These are phyloP conservation scores for Phytomonas francai DNA, from an alignment of 208 protist species.

Conservation along the genomic window DNA sequence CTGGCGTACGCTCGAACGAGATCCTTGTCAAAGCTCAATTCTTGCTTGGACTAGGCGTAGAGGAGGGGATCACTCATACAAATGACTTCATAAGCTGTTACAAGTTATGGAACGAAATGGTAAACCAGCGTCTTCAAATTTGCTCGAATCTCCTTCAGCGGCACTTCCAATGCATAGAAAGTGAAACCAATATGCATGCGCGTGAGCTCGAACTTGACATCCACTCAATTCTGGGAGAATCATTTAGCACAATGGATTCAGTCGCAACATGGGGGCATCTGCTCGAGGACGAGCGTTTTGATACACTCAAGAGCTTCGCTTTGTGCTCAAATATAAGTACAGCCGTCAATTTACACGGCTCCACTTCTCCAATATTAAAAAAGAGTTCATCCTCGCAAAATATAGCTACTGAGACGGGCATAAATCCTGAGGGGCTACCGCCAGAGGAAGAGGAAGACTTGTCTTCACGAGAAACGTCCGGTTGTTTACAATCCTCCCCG, in stretches of 20 bases:
- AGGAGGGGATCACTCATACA: constrained; percentile 58
- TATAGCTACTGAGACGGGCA: too few species aligned
- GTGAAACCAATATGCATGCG: too few species aligned
- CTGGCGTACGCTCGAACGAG: constrained; percentile 15
- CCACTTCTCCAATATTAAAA: too few species aligned
- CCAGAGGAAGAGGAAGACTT: too few species aligned
- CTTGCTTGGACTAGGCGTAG: constrained; percentile 44
- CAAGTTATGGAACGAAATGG: constrained; percentile 42
- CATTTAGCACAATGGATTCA: constrained; percentile 27
- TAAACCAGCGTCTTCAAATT: constrained; percentile 28
- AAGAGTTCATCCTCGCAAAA: too few species aligned
- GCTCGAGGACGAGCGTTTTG: constrained; percentile 49
- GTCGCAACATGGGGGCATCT: constrained; percentile 32
- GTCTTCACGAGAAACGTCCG: too few species aligned
- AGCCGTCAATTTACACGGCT: too few species aligned
- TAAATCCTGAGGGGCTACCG: too few species aligned
- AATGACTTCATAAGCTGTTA: constrained; percentile 48
- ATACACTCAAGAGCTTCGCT: constrained; percentile 17
- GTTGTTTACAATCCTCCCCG: too few species aligned
- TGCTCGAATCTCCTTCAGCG: constrained; percentile 30
- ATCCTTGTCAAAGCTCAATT: constrained; percentile 40
- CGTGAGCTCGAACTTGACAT: too few species aligned
- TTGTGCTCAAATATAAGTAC: too few species aligned
- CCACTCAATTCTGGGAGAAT: constrained; percentile 15
- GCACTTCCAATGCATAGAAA: constrained; percentile 2